Conservation (phyloP, 768 basidiomycete genomes). For the Auriscalpium vulgare region DNA sequence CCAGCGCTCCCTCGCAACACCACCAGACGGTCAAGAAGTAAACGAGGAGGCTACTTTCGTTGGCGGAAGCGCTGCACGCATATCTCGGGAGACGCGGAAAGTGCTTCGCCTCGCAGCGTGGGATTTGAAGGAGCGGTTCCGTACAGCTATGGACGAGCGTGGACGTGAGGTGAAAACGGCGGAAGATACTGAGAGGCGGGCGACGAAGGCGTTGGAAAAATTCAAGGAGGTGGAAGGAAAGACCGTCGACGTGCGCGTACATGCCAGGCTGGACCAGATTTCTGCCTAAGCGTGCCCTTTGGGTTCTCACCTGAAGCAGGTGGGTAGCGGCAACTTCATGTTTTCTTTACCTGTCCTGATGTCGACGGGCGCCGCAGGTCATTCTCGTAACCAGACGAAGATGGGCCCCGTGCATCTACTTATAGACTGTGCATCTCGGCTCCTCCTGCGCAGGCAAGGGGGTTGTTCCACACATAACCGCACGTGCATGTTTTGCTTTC, state of each 20-base stretch:
- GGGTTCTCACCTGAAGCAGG: conserved; percentile 1
- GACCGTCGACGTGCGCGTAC: conserved; percentile 31
- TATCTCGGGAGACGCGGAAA: conserved; percentile 84
- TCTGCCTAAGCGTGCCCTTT: background rate
- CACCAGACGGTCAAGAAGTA: conserved; percentile 37
- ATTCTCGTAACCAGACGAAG: no score
- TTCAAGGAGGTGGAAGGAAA: conserved; percentile 51
- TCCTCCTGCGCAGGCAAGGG: no score
- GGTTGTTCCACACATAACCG: no score
- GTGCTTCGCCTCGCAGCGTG: conserved; percentile 85
- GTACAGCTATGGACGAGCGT: conserved; percentile 70
- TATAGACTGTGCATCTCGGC: no score
- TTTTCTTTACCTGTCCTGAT: no score
- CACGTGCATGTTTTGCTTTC: no score
- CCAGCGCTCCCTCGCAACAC: conserved; percentile 46
- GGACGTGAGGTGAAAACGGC: conserved; percentile 67
- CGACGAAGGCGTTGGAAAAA: conserved; percentile 63
- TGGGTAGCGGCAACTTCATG: no score
- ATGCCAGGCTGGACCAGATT: conserved; percentile 5
- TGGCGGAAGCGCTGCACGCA: conserved; percentile 57
- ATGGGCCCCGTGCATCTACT: no score
- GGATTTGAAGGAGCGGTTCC: conserved; percentile 82
- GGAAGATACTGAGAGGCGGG: conserved; percentile 68
- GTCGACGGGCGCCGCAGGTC: no score
- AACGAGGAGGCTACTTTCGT: conserved; percentile 49